Evolutionary conservation across 257 asterid species (phyloP).

Genomic region (Jacaranda mimosifolia): DNA sequence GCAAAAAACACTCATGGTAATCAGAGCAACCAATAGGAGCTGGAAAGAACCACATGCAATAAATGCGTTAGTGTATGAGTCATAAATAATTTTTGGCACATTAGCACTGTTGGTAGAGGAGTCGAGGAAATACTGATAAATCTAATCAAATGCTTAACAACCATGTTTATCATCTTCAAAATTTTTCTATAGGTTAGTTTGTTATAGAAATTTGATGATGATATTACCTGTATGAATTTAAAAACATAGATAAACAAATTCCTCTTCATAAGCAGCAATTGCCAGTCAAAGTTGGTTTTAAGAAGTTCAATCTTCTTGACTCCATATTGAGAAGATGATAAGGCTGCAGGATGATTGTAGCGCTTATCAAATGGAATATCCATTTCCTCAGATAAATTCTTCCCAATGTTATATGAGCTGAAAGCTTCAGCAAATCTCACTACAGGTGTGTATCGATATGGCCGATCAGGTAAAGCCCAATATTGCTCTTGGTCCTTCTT

Average conservation of each 20-base stretch:
- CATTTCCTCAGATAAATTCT: conserved; percentile 67
- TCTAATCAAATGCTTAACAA: conserved; percentile 32
- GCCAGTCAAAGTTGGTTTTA: conserved; percentile 81
- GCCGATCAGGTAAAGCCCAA: conserved; percentile 76
- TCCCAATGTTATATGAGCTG: conserved; percentile 66
- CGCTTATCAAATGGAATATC: conserved; percentile 79
- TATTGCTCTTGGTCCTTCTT: conserved; percentile 94
- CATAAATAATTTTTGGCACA: conserved; percentile 11
- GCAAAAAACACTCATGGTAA: conserved; percentile 94
- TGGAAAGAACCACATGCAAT: conserved; percentile 48
- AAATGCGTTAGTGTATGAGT: conserved; percentile 33
- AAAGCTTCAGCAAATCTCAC: conserved; percentile 82
- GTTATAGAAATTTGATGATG: conserved; percentile 17
- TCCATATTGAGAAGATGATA: conserved; percentile 80
- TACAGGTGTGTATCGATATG: conserved; percentile 72
- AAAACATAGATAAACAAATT: conserved; percentile 85
- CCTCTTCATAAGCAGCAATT: conserved; percentile 88
- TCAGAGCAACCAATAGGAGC: conserved; percentile 87
- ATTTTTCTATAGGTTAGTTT: conserved; percentile 17
- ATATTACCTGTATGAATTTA: conserved; percentile 84
- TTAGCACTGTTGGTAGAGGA: neutral
- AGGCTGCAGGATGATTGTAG: conserved; percentile 90
- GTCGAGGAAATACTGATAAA: conserved; percentile 4
- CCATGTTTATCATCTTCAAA: conserved; percentile 17
- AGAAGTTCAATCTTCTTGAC: conserved; percentile 78